Evolutionary conservation across 1,284 basidiomycete genomes (phyloP).

Genomic region (Polyporus tsugae): DNA sequence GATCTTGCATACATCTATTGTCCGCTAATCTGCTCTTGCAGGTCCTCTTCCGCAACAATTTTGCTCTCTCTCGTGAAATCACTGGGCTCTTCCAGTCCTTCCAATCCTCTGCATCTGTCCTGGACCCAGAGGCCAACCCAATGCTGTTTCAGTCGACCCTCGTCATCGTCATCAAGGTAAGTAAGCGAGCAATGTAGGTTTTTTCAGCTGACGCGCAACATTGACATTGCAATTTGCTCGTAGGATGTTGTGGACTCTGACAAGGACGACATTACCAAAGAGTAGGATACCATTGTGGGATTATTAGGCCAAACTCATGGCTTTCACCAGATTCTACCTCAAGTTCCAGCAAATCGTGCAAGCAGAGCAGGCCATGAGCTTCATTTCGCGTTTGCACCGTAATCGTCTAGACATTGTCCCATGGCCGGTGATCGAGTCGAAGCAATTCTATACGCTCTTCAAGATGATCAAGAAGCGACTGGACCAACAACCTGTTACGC

Average conservation of each 20-base stretch:
- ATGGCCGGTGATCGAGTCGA: constrained; percentile 72
- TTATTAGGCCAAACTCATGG: too few relatives aligned
- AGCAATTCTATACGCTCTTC: constrained; percentile 64
- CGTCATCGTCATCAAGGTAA: constrained; percentile 69
- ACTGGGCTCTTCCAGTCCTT: constrained; percentile 69
- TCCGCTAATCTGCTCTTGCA: constrained; percentile 35
- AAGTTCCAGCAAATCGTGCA: constrained; percentile 67
- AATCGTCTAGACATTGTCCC: constrained; percentile 66
- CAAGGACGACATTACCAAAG: constrained; percentile 6
- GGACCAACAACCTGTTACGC: constrained; percentile 56
- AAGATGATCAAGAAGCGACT: constrained; percentile 53
- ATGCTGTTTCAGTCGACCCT: constrained; percentile 65
- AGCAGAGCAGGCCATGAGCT: constrained; percentile 67
- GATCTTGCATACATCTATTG: too few relatives aligned
- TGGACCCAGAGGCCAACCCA: constrained; percentile 66
- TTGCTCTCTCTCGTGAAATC: constrained; percentile 65
- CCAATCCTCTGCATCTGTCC: constrained; percentile 64
- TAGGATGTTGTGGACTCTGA: background rate
- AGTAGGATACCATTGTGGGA: too few relatives aligned
- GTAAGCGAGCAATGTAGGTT: too few relatives aligned
- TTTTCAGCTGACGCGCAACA: too few relatives aligned
- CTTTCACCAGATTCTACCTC: constrained; percentile 54
- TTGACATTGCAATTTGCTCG: too few relatives aligned
- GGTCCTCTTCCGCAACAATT: constrained; percentile 73
- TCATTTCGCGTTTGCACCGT: constrained; percentile 62